phyloP scores from a whole-genome alignment of 495 filamentous ascomycete species.

The Podospora comata region DNA sequence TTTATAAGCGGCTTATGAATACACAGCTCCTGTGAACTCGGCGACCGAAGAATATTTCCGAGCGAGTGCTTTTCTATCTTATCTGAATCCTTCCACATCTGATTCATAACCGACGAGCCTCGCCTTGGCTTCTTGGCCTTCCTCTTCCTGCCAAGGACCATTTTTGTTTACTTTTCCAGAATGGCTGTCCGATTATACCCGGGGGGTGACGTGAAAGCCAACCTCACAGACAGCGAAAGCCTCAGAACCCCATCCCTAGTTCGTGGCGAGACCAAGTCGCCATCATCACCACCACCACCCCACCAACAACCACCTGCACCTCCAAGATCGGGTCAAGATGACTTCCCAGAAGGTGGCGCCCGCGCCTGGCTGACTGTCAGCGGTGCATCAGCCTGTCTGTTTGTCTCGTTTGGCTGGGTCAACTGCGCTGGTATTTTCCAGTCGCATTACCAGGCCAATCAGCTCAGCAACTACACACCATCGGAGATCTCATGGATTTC shows the following conservation, averaged over 20 bases:
- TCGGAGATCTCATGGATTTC: constrained; percentile 76
- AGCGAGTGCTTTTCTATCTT: background rate
- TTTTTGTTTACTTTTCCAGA: background rate
- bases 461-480: constrained; percentile 45
- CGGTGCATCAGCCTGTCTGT: background rate
- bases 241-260: background rate
- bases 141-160: background rate
- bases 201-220: background rate
- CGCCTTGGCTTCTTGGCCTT: background rate
- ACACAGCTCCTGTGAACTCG: background rate
- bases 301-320: background rate
- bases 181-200: background rate
- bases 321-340: background rate
- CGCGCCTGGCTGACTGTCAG: background rate
- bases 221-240: background rate
- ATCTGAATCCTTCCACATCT: background rate
- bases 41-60: background rate
- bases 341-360: constrained; percentile 3
- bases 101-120: background rate
- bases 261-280: background rate
- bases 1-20: background rate
- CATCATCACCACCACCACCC: background rate
- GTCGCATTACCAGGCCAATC: constrained; percentile 60
- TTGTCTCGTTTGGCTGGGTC: constrained; percentile 33
- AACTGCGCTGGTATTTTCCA: constrained; percentile 81